Conservation (phyloP, 352 stramenopile species). For the Phytophthora litchii region DNA sequence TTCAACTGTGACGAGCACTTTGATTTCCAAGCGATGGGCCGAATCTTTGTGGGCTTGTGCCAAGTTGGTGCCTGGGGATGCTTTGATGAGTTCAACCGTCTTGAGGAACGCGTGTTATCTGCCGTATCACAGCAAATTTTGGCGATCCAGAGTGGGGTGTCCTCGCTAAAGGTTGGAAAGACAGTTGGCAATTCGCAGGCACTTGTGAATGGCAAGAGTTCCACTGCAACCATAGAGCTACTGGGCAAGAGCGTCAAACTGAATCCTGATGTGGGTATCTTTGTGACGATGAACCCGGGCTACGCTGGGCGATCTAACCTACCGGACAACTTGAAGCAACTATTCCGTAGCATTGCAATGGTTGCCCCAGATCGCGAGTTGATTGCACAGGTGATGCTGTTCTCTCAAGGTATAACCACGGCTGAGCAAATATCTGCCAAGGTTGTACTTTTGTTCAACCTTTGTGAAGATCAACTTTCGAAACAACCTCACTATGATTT, state of each 20-base stretch:
- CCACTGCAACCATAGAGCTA: constrained; percentile 91
- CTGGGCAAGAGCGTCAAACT: constrained; percentile 95
- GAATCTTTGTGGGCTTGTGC: constrained; percentile 99
- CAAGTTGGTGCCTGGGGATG: constrained; percentile 99
- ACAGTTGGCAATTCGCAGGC: constrained; percentile 28
- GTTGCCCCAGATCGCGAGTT: constrained; percentile 98
- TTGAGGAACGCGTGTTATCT: constrained; percentile 99
- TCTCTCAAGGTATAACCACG: constrained; percentile 99
- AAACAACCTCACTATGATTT: constrained; percentile 99
- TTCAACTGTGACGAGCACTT: constrained; percentile 99
- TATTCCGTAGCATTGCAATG: constrained; percentile 99
- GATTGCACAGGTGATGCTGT: constrained; percentile 99
- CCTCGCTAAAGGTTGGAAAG: constrained; percentile 80
- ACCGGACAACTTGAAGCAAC: constrained; percentile 98
- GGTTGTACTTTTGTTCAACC: constrained; percentile 98
- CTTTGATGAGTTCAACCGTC: constrained; percentile 99
- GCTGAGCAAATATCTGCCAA: constrained; percentile 96
- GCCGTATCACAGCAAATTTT: constrained; percentile 99
- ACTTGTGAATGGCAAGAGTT: constrained; percentile 23
- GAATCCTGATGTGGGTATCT: constrained; percentile 99
- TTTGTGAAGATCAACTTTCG: constrained; percentile 98
- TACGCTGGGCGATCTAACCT: constrained; percentile 99
- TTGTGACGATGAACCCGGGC: constrained; percentile 99
- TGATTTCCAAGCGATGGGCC: constrained; percentile 99
- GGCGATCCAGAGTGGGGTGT: constrained; percentile 98